Conservation (phyloP, 352 stramenopile genomes). For the Phytophthora idaei region DNA sequence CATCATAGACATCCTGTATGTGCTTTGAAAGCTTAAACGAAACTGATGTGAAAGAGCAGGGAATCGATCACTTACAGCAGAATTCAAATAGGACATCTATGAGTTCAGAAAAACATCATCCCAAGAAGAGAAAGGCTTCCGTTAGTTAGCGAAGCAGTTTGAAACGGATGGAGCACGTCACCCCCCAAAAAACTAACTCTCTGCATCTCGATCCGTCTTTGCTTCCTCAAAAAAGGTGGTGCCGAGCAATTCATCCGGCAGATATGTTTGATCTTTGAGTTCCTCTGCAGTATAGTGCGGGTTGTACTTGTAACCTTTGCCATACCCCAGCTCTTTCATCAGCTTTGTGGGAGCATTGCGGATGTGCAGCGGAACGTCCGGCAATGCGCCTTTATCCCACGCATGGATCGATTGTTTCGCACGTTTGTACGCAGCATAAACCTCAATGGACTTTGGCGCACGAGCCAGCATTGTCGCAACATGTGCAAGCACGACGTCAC, state of each 20-base stretch:
- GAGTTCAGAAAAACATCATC: constrained; percentile 3
- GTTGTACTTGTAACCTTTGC: constrained; percentile 87
- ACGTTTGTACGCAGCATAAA: constrained; percentile 85
- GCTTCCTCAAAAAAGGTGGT: constrained; percentile 60
- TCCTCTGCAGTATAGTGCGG: constrained; percentile 70
- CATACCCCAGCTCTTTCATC: constrained; percentile 82
- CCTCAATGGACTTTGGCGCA: constrained; percentile 83
- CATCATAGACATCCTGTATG: background rate
- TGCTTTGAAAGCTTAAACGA: background rate
- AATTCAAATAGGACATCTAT: background rate
- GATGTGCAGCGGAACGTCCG: constrained; percentile 81
- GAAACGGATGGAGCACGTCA: background rate
- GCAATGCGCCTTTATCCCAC: constrained; percentile 57
- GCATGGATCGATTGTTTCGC: constrained; percentile 68
- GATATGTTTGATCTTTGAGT: constrained; percentile 83
- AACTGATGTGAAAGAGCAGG: background rate
- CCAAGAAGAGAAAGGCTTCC: constrained; percentile 12
- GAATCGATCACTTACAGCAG: background rate
- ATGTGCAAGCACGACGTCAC: constrained; percentile 81
- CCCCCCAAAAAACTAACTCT: background rate
- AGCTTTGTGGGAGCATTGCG: constrained; percentile 82
- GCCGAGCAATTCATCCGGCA: constrained; percentile 69
- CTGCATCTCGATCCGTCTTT: constrained; percentile 9
- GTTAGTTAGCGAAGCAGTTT: constrained; percentile 18
- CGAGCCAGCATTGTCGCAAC: constrained; percentile 81